phyloP scores from a whole-genome alignment of 305 asterid species.

The Fraxinus platypoda region DNA sequence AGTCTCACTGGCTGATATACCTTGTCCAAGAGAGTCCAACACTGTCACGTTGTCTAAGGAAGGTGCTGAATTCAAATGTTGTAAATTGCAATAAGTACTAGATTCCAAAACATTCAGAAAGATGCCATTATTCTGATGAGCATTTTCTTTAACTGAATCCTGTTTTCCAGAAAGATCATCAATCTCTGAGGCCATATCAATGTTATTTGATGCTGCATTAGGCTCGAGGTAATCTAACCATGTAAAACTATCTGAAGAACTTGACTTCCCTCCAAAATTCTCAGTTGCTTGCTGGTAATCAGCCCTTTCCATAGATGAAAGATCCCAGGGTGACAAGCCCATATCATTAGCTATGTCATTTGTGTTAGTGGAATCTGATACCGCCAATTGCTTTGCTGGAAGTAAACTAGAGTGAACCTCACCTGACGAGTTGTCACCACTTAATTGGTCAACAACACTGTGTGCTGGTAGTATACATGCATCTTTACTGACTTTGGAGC shows the following conservation, averaged over 20 bases:
- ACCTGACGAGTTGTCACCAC: constrained; percentile 31
- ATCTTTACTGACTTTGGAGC: constrained; percentile 32
- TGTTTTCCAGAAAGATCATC: constrained; percentile 34
- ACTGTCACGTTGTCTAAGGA: constrained; percentile 26
- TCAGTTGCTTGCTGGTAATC: constrained; percentile 27
- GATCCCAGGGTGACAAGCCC: constrained; percentile 44
- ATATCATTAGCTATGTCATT: constrained; percentile 42
- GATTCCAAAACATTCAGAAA: constrained; percentile 29
- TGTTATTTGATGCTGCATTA: constrained; percentile 26
- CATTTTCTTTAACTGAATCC: constrained; percentile 39
- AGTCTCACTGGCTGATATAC: constrained; percentile 25
- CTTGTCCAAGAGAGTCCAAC: constrained; percentile 31
- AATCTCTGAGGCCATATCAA: constrained; percentile 29
- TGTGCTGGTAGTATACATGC: constrained; percentile 30
- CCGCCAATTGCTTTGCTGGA: constrained; percentile 30
- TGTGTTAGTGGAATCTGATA: constrained; percentile 36
- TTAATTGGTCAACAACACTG: constrained; percentile 39
- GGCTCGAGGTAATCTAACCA: constrained; percentile 43
- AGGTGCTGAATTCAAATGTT: constrained; percentile 18
- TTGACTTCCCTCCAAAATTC: constrained; percentile 26
- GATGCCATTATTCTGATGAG: constrained; percentile 26
- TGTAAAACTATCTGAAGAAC: constrained; percentile 20
- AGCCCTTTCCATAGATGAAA: constrained; percentile 35
- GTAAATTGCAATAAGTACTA: constrained; percentile 24
- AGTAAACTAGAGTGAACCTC: constrained; percentile 33